These are phyloP conservation scores for Paramarasmius palmivorus DNA, from an alignment of 1,284 basidiomycete genomes.

Conservation along the genomic window DNA sequence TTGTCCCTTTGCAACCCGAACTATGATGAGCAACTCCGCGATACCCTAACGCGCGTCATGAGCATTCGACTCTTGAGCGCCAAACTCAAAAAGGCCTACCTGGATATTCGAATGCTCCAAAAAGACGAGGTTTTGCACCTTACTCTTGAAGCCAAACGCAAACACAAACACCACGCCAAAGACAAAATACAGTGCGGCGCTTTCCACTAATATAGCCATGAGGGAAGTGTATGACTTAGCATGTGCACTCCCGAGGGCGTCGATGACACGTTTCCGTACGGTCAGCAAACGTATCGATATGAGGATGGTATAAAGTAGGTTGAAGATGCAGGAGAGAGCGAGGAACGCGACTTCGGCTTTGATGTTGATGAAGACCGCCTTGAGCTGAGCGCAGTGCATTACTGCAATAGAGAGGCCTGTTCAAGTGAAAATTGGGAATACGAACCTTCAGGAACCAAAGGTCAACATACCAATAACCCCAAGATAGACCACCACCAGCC, in stretches of 20 bases:
- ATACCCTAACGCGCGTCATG: no score
- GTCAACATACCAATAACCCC: conserved; percentile 26
- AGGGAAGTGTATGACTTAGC: conserved; percentile 20
- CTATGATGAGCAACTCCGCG: no score
- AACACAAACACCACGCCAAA: conserved; percentile 23
- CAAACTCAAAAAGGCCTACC: no score
- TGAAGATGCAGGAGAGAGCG: conserved; percentile 24
- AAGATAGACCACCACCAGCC: conserved; percentile 23
- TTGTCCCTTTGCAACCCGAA: no score
- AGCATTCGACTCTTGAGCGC: no score
- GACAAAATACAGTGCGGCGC: conserved; percentile 22
- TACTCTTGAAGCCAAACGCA: conserved; percentile 16
- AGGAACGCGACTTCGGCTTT: conserved; percentile 27
- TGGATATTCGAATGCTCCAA: conserved; percentile 22
- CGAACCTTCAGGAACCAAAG: no score
- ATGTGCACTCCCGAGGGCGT: conserved; percentile 14
- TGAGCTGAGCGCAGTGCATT: conserved; percentile 18
- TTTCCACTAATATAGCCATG: conserved; percentile 24
- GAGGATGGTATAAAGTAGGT: conserved; percentile 20
- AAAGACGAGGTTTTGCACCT: conserved; percentile 20
- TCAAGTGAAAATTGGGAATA: background rate
- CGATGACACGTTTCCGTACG: conserved; percentile 14
- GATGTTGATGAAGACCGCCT: conserved; percentile 24
- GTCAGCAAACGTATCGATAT: conserved; percentile 19
- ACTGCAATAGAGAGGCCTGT: conserved; percentile 26